Evolutionary conservation across 306 rosid species (phyloP).

Genomic region (Corylus avellana): DNA sequence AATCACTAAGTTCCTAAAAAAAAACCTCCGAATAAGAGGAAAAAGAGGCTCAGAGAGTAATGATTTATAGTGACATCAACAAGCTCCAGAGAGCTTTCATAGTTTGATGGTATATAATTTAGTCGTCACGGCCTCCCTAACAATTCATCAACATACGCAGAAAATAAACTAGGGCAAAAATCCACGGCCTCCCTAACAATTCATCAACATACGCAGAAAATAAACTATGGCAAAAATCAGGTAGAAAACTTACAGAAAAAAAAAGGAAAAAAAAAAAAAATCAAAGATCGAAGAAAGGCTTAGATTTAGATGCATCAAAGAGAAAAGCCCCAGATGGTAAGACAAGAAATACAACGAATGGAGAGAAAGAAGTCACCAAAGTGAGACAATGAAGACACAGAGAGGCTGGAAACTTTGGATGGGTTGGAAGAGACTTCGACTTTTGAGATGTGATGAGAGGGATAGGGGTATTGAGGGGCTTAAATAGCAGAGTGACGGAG

Average conservation of each 20-base stretch:
- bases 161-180: no score
- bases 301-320: conserved; percentile 9
- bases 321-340: conserved; percentile 43
- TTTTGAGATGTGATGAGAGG: not conserved
- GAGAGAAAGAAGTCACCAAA: no score
- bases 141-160: not conserved
- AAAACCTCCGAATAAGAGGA: not conserved
- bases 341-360: conserved; percentile 17
- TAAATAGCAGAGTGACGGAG: conserved; percentile 34
- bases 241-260: fast-evolving
- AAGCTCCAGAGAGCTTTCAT: conserved; percentile 70
- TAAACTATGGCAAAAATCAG: no score
- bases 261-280: no score
- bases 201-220: not conserved
- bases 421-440: not conserved
- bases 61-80: conserved; percentile 56
- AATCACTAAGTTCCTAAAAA: not conserved
- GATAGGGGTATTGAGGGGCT: not conserved
- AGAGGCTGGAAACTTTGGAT: not conserved
- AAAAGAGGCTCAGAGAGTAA: conserved; percentile 58
- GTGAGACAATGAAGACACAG: not conserved
- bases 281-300: conserved; percentile 42
- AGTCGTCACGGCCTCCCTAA: conserved; percentile 52
- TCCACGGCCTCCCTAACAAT: conserved; percentile 39
- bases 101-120: conserved; percentile 84